phyloP scores from a whole-genome alignment of 2,329 filamentous ascomycete genomes.

The Bretziella fagacearum region DNA sequence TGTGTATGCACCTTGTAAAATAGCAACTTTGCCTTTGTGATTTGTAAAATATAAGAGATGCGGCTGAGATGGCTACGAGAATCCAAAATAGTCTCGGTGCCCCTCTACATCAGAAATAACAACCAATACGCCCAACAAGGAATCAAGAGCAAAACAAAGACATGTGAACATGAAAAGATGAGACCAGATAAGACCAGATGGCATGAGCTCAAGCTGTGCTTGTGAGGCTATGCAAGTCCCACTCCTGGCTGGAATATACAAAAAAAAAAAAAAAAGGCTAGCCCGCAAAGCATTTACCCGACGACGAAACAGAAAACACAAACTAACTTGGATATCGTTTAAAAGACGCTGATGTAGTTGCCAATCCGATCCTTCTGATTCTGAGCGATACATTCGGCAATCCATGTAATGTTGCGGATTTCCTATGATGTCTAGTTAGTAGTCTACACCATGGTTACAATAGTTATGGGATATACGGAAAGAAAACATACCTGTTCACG shows the following conservation, averaged over 20 bases:
- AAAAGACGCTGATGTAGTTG: slow-evolving; percentile 98
- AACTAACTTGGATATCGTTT: slow-evolving; percentile 19
- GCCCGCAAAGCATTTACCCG: neutral
- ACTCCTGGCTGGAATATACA: neutral
- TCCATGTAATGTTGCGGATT: slow-evolving; percentile 99
- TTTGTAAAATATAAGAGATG: slow-evolving; percentile 14
- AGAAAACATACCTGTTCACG: slow-evolving; percentile 66
- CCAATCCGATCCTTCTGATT: slow-evolving; percentile 98
- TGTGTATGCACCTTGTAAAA: slow-evolving; percentile 9
- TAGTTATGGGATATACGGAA: neutral
- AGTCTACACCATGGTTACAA: neutral
- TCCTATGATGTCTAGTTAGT: slow-evolving; percentile 43
- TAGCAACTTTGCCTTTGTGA: slow-evolving; percentile 11
- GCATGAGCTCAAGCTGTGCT: neutral
- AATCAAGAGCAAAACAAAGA: neutral
- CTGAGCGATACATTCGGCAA: slow-evolving; percentile 97
- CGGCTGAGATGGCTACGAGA: neutral
- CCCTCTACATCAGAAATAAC: slow-evolving; percentile 7
- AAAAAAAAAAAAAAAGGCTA: neutral
- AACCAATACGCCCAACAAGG: slow-evolving; percentile 5
- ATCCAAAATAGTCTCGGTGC: neutral
- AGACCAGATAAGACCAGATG: neutral
- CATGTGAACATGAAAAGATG: slow-evolving; percentile 5
- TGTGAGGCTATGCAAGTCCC: neutral
- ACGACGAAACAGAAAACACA: slow-evolving; percentile 1